These are phyloP conservation scores for Neopestalotiopsis sp. DNA, from an alignment of 2,329 filamentous ascomycete species.

Conservation along the genomic window DNA sequence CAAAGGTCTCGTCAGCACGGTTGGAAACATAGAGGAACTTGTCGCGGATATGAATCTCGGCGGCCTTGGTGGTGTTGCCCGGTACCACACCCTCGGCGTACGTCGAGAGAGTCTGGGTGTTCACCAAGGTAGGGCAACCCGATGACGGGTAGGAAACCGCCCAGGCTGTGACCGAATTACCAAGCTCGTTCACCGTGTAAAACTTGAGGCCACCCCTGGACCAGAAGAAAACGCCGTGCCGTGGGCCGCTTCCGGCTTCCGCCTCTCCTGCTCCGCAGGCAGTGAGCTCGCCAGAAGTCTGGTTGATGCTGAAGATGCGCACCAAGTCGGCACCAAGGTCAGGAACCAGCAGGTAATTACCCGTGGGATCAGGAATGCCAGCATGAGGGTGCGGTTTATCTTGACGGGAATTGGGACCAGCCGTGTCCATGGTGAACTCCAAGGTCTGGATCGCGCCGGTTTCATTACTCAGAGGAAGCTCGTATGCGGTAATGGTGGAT, in stretches of 20 bases:
- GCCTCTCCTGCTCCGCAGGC: constrained; percentile 49
- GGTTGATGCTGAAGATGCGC: constrained; percentile 57
- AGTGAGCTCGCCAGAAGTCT: constrained; percentile 48
- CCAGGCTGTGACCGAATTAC: constrained; percentile 57
- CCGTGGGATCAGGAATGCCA: constrained; percentile 53
- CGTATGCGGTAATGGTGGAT: constrained; percentile 49
- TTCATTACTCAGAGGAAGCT: constrained; percentile 41
- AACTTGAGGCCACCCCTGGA: constrained; percentile 35
- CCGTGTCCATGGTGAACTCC: constrained; percentile 46
- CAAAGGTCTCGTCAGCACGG: constrained; percentile 20
- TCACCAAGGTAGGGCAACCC: constrained; percentile 51
- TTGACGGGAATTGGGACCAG: constrained; percentile 56
- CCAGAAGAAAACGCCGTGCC: constrained; percentile 58
- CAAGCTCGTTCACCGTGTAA: constrained; percentile 54
- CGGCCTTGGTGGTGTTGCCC: constrained; percentile 54
- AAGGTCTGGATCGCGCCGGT: constrained; percentile 41
- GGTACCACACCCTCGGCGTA: constrained; percentile 48
- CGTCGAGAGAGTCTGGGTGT: constrained; percentile 52
- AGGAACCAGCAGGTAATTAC: constrained; percentile 53
- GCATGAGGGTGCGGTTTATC: constrained; percentile 61
- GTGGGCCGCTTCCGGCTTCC: constrained; percentile 54
- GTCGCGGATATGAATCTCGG: constrained; percentile 58
- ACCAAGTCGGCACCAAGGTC: constrained; percentile 62
- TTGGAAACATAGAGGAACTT: constrained; percentile 27
- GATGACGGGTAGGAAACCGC: constrained; percentile 45